phyloP scores from a whole-genome alignment of 1,284 basidiomycete species.

The Athelia sp. region DNA sequence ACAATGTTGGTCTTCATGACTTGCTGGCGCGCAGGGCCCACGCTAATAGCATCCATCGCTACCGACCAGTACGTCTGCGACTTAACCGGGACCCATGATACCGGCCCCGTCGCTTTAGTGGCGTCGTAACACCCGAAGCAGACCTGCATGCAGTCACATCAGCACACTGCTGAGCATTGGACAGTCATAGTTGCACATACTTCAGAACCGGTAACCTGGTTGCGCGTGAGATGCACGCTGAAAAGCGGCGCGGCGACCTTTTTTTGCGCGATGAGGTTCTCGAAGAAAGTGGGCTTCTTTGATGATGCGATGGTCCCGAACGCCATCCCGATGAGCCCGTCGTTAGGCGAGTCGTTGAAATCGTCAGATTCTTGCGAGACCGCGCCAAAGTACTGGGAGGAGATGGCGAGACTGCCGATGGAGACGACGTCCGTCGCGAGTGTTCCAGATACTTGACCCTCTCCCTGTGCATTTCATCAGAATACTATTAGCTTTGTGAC shows the following conservation, averaged over 20 bases:
- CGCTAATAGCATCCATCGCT: conserved; percentile 34
- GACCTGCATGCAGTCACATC: conserved; percentile 35
- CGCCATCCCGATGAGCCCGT: conserved; percentile 55
- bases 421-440: conserved; percentile 44
- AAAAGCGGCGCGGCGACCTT: conserved; percentile 46
- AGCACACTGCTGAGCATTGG: no score
- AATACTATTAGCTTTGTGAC: no score
- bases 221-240: conserved; percentile 50
- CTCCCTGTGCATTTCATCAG: conserved; percentile 31
- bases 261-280: conserved; percentile 46
- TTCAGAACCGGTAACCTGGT: conserved; percentile 41
- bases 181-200: no score
- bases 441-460: conserved; percentile 42
- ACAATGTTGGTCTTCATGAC: conserved; percentile 18
- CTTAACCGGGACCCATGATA: conserved; percentile 48
- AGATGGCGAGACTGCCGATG: conserved; percentile 37
- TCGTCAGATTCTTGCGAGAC: conserved; percentile 36
- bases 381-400: conserved; percentile 45
- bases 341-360: conserved; percentile 39
- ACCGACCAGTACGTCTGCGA: conserved; percentile 59
- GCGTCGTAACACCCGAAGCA: conserved; percentile 57
- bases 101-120: conserved; percentile 38
- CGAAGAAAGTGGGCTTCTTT: conserved; percentile 50
- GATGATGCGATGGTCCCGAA: conserved; percentile 48
- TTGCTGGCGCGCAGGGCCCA: conserved; percentile 19